These are phyloP conservation scores for Coemansia sp. DNA, from an alignment of 192 early-diverging fungal species.

Conservation along the genomic window DNA sequence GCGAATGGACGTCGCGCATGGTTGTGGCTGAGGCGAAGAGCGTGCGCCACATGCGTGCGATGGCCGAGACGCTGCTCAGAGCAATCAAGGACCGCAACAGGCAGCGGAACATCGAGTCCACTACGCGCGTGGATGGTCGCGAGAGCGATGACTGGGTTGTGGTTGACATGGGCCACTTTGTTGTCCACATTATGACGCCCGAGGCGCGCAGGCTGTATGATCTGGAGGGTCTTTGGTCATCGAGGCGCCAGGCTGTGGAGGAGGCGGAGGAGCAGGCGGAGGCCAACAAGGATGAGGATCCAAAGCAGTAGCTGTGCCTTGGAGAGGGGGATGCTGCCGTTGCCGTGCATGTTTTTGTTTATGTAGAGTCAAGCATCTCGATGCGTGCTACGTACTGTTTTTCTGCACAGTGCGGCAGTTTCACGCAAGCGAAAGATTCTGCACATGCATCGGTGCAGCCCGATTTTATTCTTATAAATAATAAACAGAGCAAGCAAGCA, in stretches of 20 bases:
- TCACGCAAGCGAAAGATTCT: no score
- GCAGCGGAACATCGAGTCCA: neutral
- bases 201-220: constrained; percentile 43
- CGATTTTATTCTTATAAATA: no score
- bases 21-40: constrained; percentile 43
- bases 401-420: no score
- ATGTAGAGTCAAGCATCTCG: no score
- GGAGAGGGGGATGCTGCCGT: no score
- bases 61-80: constrained; percentile 36
- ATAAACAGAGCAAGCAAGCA: no score
- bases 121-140: constrained; percentile 42
- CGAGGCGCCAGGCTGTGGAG: neutral
- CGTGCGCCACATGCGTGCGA: constrained; percentile 53
- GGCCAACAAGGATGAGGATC: no score
- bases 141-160: constrained; percentile 56
- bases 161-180: constrained; percentile 45
- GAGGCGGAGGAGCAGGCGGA: constrained; percentile 2
- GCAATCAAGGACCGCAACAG: constrained; percentile 40
- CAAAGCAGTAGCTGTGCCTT: no score
- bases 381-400: no score
- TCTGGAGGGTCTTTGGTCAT: constrained; percentile 39
- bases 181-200: constrained; percentile 50
- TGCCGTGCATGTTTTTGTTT: no score
- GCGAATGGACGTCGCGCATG: constrained; percentile 44
- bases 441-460: no score